Conservation (phyloP, 1,284 basidiomycete species). For the Leucoagaricus sp. region DNA sequence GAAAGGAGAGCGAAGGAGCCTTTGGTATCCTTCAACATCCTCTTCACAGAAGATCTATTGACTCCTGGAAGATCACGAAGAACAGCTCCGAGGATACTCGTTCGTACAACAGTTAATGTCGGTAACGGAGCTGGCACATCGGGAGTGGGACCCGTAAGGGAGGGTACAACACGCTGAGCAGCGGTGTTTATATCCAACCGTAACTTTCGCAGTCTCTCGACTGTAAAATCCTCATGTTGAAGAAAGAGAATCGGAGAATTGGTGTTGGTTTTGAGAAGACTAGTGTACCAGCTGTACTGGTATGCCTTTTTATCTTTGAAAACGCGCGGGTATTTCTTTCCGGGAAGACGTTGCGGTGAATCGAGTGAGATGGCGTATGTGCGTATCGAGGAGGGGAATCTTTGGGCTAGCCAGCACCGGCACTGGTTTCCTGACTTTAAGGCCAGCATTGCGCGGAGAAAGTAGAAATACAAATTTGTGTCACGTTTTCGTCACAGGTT, state of each 20-base stretch:
- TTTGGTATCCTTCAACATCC: conserved; percentile 54
- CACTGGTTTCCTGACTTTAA: conserved; percentile 24
- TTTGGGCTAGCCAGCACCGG: conserved; percentile 24
- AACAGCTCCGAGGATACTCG: conserved; percentile 72
- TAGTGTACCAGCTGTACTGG: conserved; percentile 74
- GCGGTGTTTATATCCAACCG: conserved; percentile 64
- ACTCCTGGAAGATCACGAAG: conserved; percentile 59
- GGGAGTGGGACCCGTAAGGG: conserved; percentile 42
- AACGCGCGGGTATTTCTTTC: conserved; percentile 57
- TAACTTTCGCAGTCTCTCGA: conserved; percentile 61
- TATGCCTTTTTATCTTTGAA: conserved; percentile 74
- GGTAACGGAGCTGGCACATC: conserved; percentile 36
- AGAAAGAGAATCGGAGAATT: conserved; percentile 68
- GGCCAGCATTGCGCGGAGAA: conserved; percentile 12
- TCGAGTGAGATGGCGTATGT: conserved; percentile 62
- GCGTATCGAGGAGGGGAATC: conserved; percentile 29
- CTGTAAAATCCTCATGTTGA: conserved; percentile 69
- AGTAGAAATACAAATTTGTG: conserved; percentile 7
- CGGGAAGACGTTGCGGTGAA: conserved; percentile 49
- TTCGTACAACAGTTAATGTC: conserved; percentile 64
- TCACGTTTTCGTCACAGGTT: neutral
- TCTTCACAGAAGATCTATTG: conserved; percentile 45
- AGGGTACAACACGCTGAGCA: conserved; percentile 43
- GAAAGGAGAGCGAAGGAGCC: conserved; percentile 69
- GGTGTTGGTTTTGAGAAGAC: conserved; percentile 55